A percentile compares a stretch with the other conserved stretches of the same genome.
Conservation (phyloP, 108 stramenopile genomes). For the Fragilaria crotonensis region DNA sequence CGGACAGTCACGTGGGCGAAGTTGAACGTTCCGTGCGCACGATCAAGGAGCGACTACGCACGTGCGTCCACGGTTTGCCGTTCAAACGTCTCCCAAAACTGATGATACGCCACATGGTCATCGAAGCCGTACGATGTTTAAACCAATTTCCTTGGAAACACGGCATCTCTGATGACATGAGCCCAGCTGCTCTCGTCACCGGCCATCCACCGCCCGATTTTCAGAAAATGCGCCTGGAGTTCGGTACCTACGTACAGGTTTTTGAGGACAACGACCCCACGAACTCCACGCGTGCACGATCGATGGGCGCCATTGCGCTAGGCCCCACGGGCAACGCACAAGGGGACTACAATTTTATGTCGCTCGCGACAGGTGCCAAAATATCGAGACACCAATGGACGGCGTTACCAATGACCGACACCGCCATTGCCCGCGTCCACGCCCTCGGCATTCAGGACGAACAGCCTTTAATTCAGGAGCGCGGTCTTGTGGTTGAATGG, state of each 20-base stretch:
- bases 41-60: not conserved
- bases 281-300: slow-evolving; percentile 1
- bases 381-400: slow-evolving; percentile 12
- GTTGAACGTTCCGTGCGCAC: not conserved
- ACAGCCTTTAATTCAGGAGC: too few species aligned
- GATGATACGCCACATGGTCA: not conserved
- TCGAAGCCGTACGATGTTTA: not conserved
- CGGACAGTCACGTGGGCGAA: not conserved
- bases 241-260: slow-evolving; percentile 6
- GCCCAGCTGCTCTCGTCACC: not conserved
- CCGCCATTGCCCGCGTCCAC: slow-evolving; percentile 18
- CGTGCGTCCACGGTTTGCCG: not conserved
- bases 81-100: not conserved
- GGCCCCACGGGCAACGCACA: slow-evolving; percentile 32
- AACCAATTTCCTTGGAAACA: not conserved
- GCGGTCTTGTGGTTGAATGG: too few species aligned
- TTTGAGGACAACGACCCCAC: slow-evolving; percentile 11
- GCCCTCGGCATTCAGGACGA: too few species aligned
- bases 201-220: not conserved
- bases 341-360: slow-evolving; percentile 27
- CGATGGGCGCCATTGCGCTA: slow-evolving; percentile 9
- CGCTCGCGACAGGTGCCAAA: slow-evolving; percentile 14
- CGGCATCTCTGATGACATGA: not conserved
- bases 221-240: not conserved
- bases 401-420: slow-evolving; percentile 27